These are phyloP conservation scores for Venturia pyrina DNA, from an alignment of 2,329 filamentous ascomycete species.

Conservation along the genomic window DNA sequence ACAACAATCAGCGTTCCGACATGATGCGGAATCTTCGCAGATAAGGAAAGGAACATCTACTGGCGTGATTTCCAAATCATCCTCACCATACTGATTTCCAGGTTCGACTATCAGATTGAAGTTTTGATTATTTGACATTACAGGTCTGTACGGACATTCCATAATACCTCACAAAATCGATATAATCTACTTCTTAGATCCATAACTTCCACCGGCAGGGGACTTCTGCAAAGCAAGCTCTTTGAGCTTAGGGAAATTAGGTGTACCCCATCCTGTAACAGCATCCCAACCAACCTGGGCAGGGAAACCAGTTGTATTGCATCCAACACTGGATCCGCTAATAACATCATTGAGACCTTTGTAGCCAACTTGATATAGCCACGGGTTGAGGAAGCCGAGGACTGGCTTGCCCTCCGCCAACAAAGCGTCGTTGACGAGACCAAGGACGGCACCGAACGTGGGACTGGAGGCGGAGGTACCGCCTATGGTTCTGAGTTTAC, in stretches of 20 bases:
- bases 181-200: no score
- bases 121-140: no score
- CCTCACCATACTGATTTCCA: no score
- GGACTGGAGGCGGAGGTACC: conserved; percentile 27
- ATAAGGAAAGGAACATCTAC: no score
- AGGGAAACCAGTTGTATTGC: conserved; percentile 15
- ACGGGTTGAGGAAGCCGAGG: conserved; percentile 47
- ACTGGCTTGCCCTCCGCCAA: conserved; percentile 34
- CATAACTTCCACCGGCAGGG: no score
- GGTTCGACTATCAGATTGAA: no score
- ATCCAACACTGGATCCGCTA: conserved; percentile 25
- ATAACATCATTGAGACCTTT: conserved; percentile 21
- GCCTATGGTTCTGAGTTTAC: not conserved
- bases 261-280: conserved; percentile 40
- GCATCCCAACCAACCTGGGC: conserved; percentile 37
- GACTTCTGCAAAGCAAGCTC: not conserved
- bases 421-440: conserved; percentile 48
- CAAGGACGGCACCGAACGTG: conserved; percentile 43
- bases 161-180: no score
- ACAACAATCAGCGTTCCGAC: no score
- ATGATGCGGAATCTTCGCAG: no score
- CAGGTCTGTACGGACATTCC: no score
- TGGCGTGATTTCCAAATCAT: no score
- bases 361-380: conserved; percentile 33
- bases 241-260: conserved; percentile 31